Base-by-base conservation (phyloP, 2,329 filamentous ascomycete genomes). In the Aspergillus sp. region DNA sequence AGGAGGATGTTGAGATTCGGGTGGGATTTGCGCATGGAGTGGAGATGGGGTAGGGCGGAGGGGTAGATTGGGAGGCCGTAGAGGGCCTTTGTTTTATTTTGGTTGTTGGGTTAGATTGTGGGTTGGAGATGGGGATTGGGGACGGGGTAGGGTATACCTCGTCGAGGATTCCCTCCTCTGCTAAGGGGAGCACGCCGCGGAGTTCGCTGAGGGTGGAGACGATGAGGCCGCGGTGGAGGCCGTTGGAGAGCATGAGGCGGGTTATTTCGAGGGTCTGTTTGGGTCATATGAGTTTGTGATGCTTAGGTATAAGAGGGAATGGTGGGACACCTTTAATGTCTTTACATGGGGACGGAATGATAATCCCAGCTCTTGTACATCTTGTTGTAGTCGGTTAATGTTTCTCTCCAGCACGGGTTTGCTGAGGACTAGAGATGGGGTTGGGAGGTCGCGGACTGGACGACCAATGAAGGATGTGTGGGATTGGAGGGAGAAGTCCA, bases 321-420 rank as follows among this genome's bases (percentile, higher is more conserved):
- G 27, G 7, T 23, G 5, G 30, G 2, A 23, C 41, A 77, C 78
- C 71, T 81, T 81, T 23, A 80, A 70, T 0, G 78, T 81, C 64
- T 81, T 81, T n/a, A 81, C 74, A 63, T 81, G 78, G 17, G 78
- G 77, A 19, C 78, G 66, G 25, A 81, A 80, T 3, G 65, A 60
- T 27, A 81, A 73, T 0, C 73, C 74, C 0, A 78, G 62, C 17
- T 68, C 68, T 21, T 78, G 71, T 8, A 80, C 77, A 73, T 81
- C 77, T 1, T 66, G 65, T 17, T 76, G 74, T 1, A 81, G 61
- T 6, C 61, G 68, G 3, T 72, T 65, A 41, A 77, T 72, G 51
- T 81, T 81, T 36, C 61, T 68, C 66, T 80, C 71, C 3, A 81
- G 62, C 1, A 75, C 64, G 0, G 75, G 72, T 51, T 76, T 69